Evolutionary conservation across 192 early-diverging fungal genomes (phyloP), one percentile per base, ranked within the genome.

Genomic region (Podila verticillata): DNA sequence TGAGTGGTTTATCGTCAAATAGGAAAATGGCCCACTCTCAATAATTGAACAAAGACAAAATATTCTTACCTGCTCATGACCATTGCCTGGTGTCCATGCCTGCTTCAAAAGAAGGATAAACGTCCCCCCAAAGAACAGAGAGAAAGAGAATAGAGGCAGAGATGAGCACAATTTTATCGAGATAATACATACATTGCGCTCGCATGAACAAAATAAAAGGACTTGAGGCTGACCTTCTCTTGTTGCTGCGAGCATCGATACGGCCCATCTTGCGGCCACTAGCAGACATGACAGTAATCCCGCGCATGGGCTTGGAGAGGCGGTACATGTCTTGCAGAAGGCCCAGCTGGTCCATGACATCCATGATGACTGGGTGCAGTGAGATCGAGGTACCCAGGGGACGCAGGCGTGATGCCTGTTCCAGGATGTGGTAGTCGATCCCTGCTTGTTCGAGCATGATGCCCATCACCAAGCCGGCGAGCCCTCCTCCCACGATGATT

Each of bases 371-470:
- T 22, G 77, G 77, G 57, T 80, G 77, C 19, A 80, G 54, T 0
- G 77, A 68, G 60, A 80, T 80, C 24, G 77, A 80, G 51, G 70
- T 80, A 15, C 77, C 77, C 17, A 80, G 70, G 4, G 77, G 70
- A 44, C 77, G 77, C 4, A 80, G 61, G 20, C 70, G 57, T 22
- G 77, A 80, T 7, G 77, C 77, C 51, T 80, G 77, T 47, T 80
- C 77, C n/a, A 80, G 61, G 57, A 72, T 80, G 28, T 80, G 77
- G 28, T 80, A 80, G 54, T 80, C 77, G 61, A 80, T 80, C 6
- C 77, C 77, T 7, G 77, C 77, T 2, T 54, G 49, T 29, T 80
- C 77, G 32, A 80, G 70, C 77, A 72, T 80, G 66, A 80, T 72
- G 44, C 70, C 77, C 65, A 80, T 67, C 7, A 68, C 44, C 28